A percentile compares a stretch with the other conserved stretches of the same genome.
Conservation (phyloP, 306 rosid species). For the Dalbergia oliveri region DNA sequence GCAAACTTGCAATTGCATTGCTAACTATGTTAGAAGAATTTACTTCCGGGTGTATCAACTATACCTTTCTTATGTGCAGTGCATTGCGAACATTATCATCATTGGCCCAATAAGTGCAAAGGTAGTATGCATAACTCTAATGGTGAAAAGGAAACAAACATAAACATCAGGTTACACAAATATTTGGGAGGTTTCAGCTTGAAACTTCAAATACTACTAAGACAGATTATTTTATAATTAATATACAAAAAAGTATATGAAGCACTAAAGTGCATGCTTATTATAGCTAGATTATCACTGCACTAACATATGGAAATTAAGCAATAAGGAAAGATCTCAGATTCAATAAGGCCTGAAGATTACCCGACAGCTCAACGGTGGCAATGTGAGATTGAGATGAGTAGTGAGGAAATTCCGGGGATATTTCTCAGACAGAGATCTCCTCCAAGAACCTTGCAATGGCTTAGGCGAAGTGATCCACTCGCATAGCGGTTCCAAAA, state of each 20-base stretch:
- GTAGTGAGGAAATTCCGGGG: background rate
- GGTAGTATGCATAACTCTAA: slow-evolving; percentile 40
- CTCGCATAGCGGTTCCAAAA: slow-evolving; percentile 54
- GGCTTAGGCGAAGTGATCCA: slow-evolving; percentile 31
- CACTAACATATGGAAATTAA: background rate
- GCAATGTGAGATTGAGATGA: slow-evolving; percentile 25
- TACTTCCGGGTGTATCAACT: background rate
- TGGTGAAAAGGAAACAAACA: background rate
- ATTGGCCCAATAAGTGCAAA: slow-evolving; percentile 60
- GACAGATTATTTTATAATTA: background rate
- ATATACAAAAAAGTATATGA: background rate
- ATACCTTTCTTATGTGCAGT: slow-evolving; percentile 57
- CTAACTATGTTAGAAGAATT: background rate
- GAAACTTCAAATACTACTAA: background rate
- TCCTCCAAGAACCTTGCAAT: background rate
- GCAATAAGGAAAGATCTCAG: background rate
- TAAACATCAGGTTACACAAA: background rate
- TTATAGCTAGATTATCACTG: background rate
- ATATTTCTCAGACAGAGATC: slow-evolving; percentile 33
- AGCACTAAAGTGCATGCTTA: background rate
- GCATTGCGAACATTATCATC: slow-evolving; percentile 56
- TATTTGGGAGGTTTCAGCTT: too few relatives aligned
- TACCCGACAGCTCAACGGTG: slow-evolving; percentile 53
- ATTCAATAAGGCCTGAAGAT: background rate
- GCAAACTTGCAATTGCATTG: background rate